Evolutionary conservation across 163 green algal species (phyloP), one percentile per base, ranked within the genome.

Genomic region (Chloromonas sp.): DNA sequence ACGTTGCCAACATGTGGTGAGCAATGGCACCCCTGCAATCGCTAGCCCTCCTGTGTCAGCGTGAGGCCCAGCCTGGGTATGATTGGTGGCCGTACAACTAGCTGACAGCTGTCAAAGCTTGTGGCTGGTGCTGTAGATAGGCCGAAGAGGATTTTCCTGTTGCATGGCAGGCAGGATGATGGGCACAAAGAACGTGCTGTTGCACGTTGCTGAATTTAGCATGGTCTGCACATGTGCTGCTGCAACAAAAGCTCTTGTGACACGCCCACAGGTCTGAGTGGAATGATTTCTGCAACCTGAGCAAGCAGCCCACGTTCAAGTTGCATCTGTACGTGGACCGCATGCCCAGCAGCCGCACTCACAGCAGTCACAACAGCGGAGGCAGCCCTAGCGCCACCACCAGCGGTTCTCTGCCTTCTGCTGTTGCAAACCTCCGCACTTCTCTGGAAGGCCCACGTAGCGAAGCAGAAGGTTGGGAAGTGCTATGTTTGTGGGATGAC

Each of bases 1-100:
- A 89, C 77, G 83, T 87, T 36, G 76, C 70, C 62, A 84, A 86
- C 80, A 89, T 89, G 86, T 85, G 82, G 78, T 87, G 84, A 11
- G 79, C 77, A 78, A 80, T 36, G 74, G 5, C 11, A 11, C 66
- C 66, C 66, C 66, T 74, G 66, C 66, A 5, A 74, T 74, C 66
- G 66, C 66, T 74, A 11, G 66, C 66, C 5, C 66, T 36, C 36
- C 36, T 36, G 36, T 36, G 36, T 36, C 36, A 36, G 36, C 36
- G 36, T 36, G 36, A 36, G 36, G 36, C 36, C 36, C 36, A 36
- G 36, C 36, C 36, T 36, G 36, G 36, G 36, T 36, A 36, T 36
- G 36, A 36, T 36, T 36, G 36, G 36, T 36, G 36, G 36, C 36
- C 36, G 36, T 36, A 36, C 36, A 36, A 36, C 36, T 36, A 36